These are phyloP conservation scores for Arctostaphylos glauca DNA, from an alignment of 148 eudicot genomes.

Conservation along the genomic window DNA sequence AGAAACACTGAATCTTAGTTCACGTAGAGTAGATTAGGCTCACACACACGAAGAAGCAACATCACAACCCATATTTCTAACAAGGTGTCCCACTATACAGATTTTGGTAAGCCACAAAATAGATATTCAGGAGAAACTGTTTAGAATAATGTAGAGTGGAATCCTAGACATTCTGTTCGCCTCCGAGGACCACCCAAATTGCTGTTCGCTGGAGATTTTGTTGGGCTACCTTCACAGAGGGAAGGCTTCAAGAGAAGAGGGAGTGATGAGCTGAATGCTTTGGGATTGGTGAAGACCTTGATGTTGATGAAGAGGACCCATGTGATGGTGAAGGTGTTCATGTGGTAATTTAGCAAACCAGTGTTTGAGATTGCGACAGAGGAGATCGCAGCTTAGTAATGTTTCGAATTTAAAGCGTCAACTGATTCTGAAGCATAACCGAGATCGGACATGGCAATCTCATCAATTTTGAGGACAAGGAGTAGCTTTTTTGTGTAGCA, in stretches of 20 bases:
- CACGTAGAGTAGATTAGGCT: neutral
- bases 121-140: neutral
- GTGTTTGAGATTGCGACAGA: neutral
- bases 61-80: neutral
- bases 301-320: neutral
- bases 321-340: neutral
- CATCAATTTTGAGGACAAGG: neutral
- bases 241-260: neutral
- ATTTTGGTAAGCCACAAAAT: neutral
- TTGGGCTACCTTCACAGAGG: neutral
- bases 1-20: neutral
- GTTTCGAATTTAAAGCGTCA: neutral
- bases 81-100: neutral
- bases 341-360: neutral
- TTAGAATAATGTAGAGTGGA: neutral
- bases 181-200: neutral
- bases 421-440: neutral
- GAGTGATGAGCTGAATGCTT: neutral
- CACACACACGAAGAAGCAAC: neutral
- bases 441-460: neutral
- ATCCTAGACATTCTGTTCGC: neutral
- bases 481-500: neutral
- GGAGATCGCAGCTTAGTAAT: neutral
- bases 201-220: neutral
- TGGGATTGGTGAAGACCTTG: constrained; percentile 1